Percentiles rank a stretch among this genome's conserved stretches.
Conservation (phyloP, 169 alveolate genomes). For the Plasmodium reichenowi region DNA sequence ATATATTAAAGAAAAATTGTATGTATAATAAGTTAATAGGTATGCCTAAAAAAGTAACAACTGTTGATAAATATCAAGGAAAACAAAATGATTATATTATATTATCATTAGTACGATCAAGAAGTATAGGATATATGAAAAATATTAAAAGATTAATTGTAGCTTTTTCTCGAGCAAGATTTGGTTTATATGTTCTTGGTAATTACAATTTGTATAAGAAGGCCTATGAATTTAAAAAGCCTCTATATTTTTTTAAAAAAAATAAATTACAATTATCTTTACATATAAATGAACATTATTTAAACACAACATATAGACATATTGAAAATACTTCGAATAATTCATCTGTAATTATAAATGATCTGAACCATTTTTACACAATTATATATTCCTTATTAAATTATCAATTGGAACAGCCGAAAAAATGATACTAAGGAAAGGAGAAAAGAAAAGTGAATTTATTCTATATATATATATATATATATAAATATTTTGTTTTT, state of each 20-base stretch:
- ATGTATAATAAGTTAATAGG: slow-evolving; percentile 88
- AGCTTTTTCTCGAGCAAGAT: slow-evolving; percentile 95
- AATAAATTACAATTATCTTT: slow-evolving; percentile 54
- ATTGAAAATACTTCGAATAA: neutral
- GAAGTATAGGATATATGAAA: slow-evolving; percentile 92
- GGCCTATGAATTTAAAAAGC: slow-evolving; percentile 75
- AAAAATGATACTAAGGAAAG: neutral
- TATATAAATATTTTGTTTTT: neutral
- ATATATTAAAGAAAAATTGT: slow-evolving; percentile 87
- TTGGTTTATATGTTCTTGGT: slow-evolving; percentile 91
- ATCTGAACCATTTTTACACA: slow-evolving; percentile 54
- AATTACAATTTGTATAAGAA: slow-evolving; percentile 77
- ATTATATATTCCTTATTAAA: slow-evolving; percentile 55
- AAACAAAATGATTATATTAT: slow-evolving; percentile 92
- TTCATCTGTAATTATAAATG: slow-evolving; percentile 39
- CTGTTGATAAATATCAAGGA: slow-evolving; percentile 94
- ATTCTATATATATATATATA: slow-evolving; percentile 14
- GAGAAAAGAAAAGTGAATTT: neutral
- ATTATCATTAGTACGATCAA: slow-evolving; percentile 92
- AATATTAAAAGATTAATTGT: slow-evolving; percentile 95
- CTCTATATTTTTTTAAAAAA: slow-evolving; percentile 48
- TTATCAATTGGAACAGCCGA: slow-evolving; percentile 17
- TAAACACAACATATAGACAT: slow-evolving; percentile 26
- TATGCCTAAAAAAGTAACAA: slow-evolving; percentile 85
- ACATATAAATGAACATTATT: slow-evolving; percentile 53